phyloP scores from a whole-genome alignment of 306 rosid genomes.

The Pyrus pyrifolia region DNA sequence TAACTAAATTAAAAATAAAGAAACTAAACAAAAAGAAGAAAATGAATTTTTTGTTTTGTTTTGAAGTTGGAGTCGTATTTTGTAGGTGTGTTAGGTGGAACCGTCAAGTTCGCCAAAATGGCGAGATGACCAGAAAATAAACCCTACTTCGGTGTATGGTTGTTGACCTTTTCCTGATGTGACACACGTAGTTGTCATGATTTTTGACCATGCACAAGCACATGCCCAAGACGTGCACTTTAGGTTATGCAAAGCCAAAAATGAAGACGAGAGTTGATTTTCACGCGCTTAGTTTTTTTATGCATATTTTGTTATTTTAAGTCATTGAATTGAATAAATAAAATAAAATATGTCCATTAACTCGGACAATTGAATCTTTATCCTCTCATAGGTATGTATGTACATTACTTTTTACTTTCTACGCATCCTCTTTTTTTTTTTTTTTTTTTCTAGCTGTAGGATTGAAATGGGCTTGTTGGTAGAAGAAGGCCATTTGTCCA shows the following conservation, averaged over 20 bases:
- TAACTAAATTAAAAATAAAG: neutral
- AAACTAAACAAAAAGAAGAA: neutral
- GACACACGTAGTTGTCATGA: neutral
- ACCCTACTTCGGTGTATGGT: neutral
- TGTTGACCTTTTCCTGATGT: neutral
- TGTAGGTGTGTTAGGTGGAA: neutral
- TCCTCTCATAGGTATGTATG: no score
- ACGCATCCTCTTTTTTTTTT: no score
- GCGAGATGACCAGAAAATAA: neutral
- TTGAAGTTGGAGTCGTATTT: neutral
- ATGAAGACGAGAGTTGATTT: no score
- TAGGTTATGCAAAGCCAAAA: neutral
- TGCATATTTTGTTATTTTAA: no score
- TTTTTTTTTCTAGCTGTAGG: no score
- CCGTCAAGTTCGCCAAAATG: neutral
- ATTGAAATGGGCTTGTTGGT: neutral
- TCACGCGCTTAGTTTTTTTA: no score
- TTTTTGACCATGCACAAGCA: neutral
- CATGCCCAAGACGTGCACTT: neutral
- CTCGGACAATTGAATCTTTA: neutral
- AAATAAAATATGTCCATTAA: no score
- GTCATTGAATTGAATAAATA: accelerated
- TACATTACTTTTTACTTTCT: no score
- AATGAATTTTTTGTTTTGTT: no score
- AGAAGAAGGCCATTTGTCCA: no score